phyloP scores from a whole-genome alignment of 805 yeast genomes.

The Zygoascus ofunaensis region DNA sequence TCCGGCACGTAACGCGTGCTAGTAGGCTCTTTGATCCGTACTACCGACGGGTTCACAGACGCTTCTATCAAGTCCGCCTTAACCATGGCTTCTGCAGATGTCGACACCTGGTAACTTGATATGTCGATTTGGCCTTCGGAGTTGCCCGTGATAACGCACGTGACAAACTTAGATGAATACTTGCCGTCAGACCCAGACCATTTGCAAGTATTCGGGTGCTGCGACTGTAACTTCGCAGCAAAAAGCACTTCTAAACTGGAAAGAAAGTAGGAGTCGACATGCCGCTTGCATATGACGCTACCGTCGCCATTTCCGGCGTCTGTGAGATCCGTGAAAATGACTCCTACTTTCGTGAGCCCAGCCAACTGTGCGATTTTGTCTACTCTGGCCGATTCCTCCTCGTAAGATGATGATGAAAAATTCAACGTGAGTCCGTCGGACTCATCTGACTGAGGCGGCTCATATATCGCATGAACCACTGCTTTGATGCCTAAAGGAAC shows the following conservation, averaged over 20 bases:
- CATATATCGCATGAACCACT: slow-evolving; percentile 86
- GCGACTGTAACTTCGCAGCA: slow-evolving; percentile 70
- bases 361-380: slow-evolving; percentile 46
- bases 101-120: slow-evolving; percentile 80
- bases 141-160: slow-evolving; percentile 92
- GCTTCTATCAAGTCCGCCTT: slow-evolving; percentile 79
- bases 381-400: slow-evolving; percentile 39
- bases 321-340: slow-evolving; percentile 79
- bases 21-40: slow-evolving; percentile 69
- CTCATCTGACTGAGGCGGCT: slow-evolving; percentile 82
- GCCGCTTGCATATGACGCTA: slow-evolving; percentile 84
- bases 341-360: slow-evolving; percentile 68
- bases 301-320: slow-evolving; percentile 87
- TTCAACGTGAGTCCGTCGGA: slow-evolving; percentile 74
- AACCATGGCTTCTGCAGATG: slow-evolving; percentile 78
- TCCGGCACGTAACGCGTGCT: slow-evolving; percentile 86
- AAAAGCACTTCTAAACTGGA: slow-evolving; percentile 79
- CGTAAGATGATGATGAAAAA: slow-evolving; percentile 39
- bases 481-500: slow-evolving; percentile 93
- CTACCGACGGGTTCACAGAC: slow-evolving; percentile 82
- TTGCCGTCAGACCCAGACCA: slow-evolving; percentile 48
- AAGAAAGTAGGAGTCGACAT: slow-evolving; percentile 80
- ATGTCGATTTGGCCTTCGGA: slow-evolving; percentile 81
- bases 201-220: slow-evolving; percentile 52
- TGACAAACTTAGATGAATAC: slow-evolving; percentile 84